These are phyloP conservation scores for Phytophthora niederhauseri DNA, from an alignment of 352 stramenopile species.

Conservation along the genomic window DNA sequence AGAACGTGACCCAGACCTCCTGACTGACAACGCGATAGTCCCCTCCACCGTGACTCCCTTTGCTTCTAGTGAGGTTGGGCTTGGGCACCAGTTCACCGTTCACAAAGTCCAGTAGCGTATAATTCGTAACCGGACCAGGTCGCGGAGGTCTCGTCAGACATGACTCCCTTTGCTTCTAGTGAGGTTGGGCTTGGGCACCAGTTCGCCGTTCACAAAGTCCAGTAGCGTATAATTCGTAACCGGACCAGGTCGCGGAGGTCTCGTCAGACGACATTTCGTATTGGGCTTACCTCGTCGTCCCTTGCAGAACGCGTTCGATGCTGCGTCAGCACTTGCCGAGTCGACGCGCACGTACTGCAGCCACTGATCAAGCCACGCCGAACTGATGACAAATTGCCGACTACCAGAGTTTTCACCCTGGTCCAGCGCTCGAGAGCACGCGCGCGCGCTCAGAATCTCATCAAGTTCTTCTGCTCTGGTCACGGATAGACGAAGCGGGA, in stretches of 20 bases:
- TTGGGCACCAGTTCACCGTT: constrained; percentile 64
- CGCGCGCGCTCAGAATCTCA: constrained; percentile 51
- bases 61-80: constrained; percentile 43
- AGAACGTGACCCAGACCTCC: constrained; percentile 71
- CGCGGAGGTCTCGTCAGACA: constrained; percentile 27
- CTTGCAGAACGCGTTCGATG: constrained; percentile 6
- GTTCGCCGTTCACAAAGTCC: constrained; percentile 67
- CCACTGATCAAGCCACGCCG: constrained; percentile 70
- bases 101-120: constrained; percentile 68
- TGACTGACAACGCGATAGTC: constrained; percentile 73
- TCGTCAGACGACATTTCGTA: constrained; percentile 15
- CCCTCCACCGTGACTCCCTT: constrained; percentile 39
- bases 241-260: constrained; percentile 47
- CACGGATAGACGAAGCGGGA: constrained; percentile 34
- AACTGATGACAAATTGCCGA: constrained; percentile 62
- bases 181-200: constrained; percentile 51
- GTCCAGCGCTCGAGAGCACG: constrained; percentile 35
- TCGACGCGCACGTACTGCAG: constrained; percentile 68
- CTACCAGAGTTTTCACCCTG: constrained; percentile 5
- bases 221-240: constrained; percentile 73
- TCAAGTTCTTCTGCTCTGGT: constrained; percentile 58
- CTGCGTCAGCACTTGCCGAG: constrained; percentile 21
- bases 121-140: constrained; percentile 69
- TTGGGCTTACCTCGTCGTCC: constrained; percentile 14
- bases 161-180: constrained; percentile 48